Base-by-base conservation (phyloP, 2,329 filamentous ascomycete genomes). In the Sclerotinia glacialis region DNA sequence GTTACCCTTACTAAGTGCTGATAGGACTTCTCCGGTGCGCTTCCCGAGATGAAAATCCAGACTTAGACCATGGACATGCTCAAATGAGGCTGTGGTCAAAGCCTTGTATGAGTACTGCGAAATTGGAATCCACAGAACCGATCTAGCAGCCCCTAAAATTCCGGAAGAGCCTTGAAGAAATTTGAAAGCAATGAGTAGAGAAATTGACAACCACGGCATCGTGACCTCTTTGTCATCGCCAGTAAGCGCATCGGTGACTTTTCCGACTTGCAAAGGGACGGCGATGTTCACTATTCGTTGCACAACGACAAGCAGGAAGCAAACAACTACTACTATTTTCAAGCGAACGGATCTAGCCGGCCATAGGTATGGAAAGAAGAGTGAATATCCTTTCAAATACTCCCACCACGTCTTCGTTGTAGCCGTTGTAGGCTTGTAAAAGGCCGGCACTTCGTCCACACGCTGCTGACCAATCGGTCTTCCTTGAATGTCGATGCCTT, bases 341-440 rank as follows among this genome's bases (percentile, higher is more conserved):
- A 99, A 82, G 70, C 82, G 84, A 47, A 83, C 80, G 61, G 92
- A 88, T 75, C 94, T 94, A 74, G 88, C 90, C 0, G 95, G 95
- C 95, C 95, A 99, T 67, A 98, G 86, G 76, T 98, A 99, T 0
- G 93, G 94, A 77, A 98, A 96, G 79, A 99, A 97, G 62, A 97
- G 83, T 16, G 89, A 91, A 78, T 98, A 99, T 55, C 94, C 93
- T 70, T 89, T 88, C 68, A 97, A 81, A 77, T 99, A 99, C 76
- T 98, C 93, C 87, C 91, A 96, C 95, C 95, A 99, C 63, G 89
- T 95, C 72, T 91, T 92, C 72, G 91, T 90, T 3, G 92, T 93
- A 11, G 92, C 85, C 70, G 92, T 94, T 47, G 90, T 89, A 2
- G 93, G 93, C 72, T 94, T 89, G 77, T 96, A 96, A 82, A 96